Evolutionary conservation across 192 early-diverging fungal species (phyloP), one percentile per base, ranked within the genome.

Genomic region (Pecoramyces ruminantium): DNA sequence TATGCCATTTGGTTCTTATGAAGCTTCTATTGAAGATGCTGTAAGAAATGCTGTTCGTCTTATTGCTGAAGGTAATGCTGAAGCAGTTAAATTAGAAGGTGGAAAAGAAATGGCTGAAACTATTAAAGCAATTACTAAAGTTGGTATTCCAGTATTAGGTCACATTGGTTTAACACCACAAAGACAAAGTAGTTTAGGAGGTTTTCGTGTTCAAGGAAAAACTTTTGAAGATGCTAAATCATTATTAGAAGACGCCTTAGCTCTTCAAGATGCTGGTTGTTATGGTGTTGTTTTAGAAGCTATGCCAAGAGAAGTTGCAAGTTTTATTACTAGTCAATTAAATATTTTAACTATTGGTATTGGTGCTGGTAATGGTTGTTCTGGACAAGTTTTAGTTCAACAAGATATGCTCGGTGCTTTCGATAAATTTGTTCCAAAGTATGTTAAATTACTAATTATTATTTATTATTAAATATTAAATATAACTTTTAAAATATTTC

Each of bases 101-200:
- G 97, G 98, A 13, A 88, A 87, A 6, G 95, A 96, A 79, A 94
- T 95, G 85, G 91, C 91, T 9, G 84, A 89, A 34, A 95, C 94
- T 18, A 88, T 96, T 78, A 84, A 87, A 29, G 88, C 90, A 17
- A 93, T 99, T 30, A 94, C 93, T 2, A 81, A 87, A 30, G 92
- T 96, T 3, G 98, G 98, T 29, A 94, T 98, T 29, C 96, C 98
- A 17, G 96, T 99, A 13, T 84, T 98, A 28, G 97, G 93, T 4
- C 98, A 99, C 79, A 92, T 99, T 81, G 97, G 98, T 0, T 86
- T 99, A 81, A 99, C 96, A 16, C 98, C 98, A 78, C 98, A 98
- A 85, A 90, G 96, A 8, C 92, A 93, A 58, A 87, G 80, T 34
- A 30, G 81, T 82, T 34, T 30, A 29, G 30, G 78, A 21, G 96